Evolutionary conservation across 495 filamentous ascomycete genomes (phyloP), one percentile per base, ranked within the genome.

Genomic region (Neurospora sp.): DNA sequence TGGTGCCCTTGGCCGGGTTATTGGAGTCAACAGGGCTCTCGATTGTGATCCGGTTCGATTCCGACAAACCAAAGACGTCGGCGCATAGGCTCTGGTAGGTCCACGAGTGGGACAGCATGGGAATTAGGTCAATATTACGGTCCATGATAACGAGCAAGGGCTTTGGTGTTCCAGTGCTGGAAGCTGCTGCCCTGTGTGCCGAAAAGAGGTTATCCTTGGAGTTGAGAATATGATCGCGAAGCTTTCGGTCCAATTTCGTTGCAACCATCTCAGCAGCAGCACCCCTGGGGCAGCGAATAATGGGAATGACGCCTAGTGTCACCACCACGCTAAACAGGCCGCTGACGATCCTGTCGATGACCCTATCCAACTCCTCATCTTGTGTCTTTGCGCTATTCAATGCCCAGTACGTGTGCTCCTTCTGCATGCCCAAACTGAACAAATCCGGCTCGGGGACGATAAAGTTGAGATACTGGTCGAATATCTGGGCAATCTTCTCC

Each of bases 31-130:
- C 84, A 6, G 90, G 87, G 4, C 90, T 90, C 76, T 97, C 94
- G 48, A 99, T 88, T 5, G 94, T 98, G 78, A 99, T 98, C n/a
- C 94, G 91, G 76, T 98, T 99, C 68, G 98, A 87, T 74, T 79
- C 75, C 5, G 76, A 78, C 76, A 79, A 73, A 46, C 76, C 78
- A 72, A 98, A 89, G 9, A 99, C 91, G 82, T 99, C 96, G 75
- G 97, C 91, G 40, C 98, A 94, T 20, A 99, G 87, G 1, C 94
- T 97, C 79, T 98, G 96, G 78, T 99, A 99, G 5, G 94, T 98
- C 96, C 96, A 99, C 2, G 94, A 97, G 82, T 99, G 96, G 31
- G 94, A 97, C 1, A 98, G 87, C 96, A 98, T 98, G n/a, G 96
- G 94, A 73, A 97, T 93, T 42, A 98, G 81, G 81, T 99, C 96